These are phyloP conservation scores for Pyracantha coccinea DNA, from an alignment of 331 rosid species.

Conservation along the genomic window DNA sequence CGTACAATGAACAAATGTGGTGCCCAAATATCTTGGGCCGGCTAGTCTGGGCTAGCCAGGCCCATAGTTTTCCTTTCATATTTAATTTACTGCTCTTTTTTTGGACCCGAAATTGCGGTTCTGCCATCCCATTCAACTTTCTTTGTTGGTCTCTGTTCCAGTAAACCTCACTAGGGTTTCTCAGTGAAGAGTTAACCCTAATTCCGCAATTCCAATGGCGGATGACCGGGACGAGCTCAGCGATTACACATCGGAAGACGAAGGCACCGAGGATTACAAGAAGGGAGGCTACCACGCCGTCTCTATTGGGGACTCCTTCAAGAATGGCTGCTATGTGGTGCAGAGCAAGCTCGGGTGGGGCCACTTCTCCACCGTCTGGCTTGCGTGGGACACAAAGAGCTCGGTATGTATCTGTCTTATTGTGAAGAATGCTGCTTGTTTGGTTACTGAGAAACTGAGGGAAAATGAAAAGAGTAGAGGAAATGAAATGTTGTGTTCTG, in stretches of 20 bases:
- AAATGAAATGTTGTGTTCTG: background rate
- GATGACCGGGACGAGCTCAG: slow-evolving; percentile 56
- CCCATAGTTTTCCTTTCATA: background rate
- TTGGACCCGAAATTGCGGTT: background rate
- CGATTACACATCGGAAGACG: slow-evolving; percentile 71
- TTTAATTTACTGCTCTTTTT: too few relatives aligned
- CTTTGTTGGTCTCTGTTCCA: background rate
- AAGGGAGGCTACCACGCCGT: slow-evolving; percentile 89
- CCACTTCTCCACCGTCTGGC: slow-evolving; percentile 89
- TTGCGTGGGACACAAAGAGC: slow-evolving; percentile 73
- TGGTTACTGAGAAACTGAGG: background rate
- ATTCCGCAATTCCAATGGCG: slow-evolving; percentile 41
- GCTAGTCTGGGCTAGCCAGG: background rate
- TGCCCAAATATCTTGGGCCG: background rate
- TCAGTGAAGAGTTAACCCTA: background rate
- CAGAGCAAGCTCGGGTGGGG: slow-evolving; percentile 94
- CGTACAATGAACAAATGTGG: background rate
- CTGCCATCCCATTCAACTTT: background rate
- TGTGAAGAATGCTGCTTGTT: background rate
- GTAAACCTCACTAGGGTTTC: background rate
- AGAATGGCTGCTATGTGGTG: slow-evolving; percentile 69
- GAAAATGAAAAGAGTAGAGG: background rate
- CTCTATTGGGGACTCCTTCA: slow-evolving; percentile 69
- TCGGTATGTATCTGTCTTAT: slow-evolving; percentile 32
- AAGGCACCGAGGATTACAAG: slow-evolving; percentile 78